Base-by-base conservation (phyloP, 2,329 filamentous ascomycete genomes). In the Phaeosphaeriaceae sp. region DNA sequence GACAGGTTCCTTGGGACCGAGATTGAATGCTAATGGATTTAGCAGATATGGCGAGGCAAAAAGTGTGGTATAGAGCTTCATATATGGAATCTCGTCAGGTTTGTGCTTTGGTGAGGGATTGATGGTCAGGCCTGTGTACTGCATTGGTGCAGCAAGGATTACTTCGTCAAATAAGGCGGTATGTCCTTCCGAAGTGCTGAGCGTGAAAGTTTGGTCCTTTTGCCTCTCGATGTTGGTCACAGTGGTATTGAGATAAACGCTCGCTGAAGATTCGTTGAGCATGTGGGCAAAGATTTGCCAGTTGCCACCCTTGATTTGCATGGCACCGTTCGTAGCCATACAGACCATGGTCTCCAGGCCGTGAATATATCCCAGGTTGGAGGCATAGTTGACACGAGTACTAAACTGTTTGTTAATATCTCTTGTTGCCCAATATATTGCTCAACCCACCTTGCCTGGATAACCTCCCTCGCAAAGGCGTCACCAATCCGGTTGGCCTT, bases 251-350 rank as follows among this genome's bases (percentile, higher is more conserved):
- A 89, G 77, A 32, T 78, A 76, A 4, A 92, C 58, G 15, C 59
- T 73, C 0, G 89, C 86, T 3, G 80, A 76, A 1, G 90, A 87
- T 0, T 78, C 75, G 30, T 83, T 79, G 1, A 93, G 77, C 88
- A 97, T 95, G 36, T 81, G 77, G n/a, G 87, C 82, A 67, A 99
- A 99, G 46, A 99, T 96, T 63, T 85, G 86, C 92, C 92, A 97
- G 72, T 97, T 99, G 1, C 94, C 94, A 6, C 92, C 92, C 12
- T 83, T 74, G 1, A 97, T 83, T 15, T 88, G 80, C 69, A 92
- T 84, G 0, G 92, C 90, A 6, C 91, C 92, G 43, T 93, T 87
- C 0, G 92, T 89, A 2, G 92, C 89, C 85, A 97, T 90, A 35
- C 92, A 93, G 2, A 95, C 88, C 88, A 97, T 91, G 1, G 92